Base-by-base conservation (phyloP, 2,329 filamentous ascomycete genomes). In the Exutisphaerella laricina region DNA sequence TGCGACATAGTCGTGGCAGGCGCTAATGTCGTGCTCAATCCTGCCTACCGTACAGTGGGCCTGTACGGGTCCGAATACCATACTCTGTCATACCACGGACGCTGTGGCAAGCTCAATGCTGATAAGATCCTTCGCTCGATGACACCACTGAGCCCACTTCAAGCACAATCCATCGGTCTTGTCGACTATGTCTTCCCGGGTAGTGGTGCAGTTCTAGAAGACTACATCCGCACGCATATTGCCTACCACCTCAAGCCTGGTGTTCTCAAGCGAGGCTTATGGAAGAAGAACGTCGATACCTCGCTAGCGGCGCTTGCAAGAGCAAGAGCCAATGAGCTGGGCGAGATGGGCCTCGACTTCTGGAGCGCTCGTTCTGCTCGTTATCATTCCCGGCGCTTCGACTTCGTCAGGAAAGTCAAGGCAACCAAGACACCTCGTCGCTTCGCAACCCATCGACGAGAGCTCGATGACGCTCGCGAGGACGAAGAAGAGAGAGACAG, bases 341-440 rank as follows among this genome's bases (percentile, higher is more conserved):
- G 59, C 4, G 62, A 70, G 46, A 69, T 70, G 66, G 57, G 61
- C 26, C 63, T 65, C 35, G 67, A 70, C 54, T 70, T 69, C 50
- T 70, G 66, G 66, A 63, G 62, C 17, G 49, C 64, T 1, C 57
- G 67, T 4, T 56, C 64, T 4, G 38, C 50, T 9, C 56, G 66
- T 10, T 70, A 69, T 39, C 66, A 70, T 50, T 51, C 50, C 2
- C 63, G 67, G 10, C 61, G 67, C 6, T 56, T 57, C 22, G 62
- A 63, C 45, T 70, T 70, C 48, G 66, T 70, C 1, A 58, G 67
- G 34, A 70, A 70, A 49, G 53, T 61, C 46, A 67, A 63, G 48
- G 42, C 64, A 0, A 39, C 46, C 1, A 58, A 59, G 18, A 70
- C 67, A 5, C 67, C 67, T 4, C 50, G 69, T 12, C 59, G 66